Conservation (phyloP, 768 basidiomycete species). For the Dentipellis sp. region DNA sequence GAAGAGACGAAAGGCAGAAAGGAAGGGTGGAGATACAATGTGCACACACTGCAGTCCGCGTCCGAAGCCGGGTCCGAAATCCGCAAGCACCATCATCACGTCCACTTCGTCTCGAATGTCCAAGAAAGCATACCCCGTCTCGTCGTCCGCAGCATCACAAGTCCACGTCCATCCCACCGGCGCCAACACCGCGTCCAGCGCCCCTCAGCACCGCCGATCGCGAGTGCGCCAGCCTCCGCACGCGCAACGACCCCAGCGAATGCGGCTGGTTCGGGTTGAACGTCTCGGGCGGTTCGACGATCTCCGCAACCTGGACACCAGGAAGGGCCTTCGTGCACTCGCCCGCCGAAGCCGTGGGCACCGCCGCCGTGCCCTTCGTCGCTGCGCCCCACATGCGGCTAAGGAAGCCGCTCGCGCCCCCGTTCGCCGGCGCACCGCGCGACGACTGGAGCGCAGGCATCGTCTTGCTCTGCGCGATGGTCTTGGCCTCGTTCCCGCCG, state of each 20-base stretch:
- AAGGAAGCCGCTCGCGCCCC: slow-evolving; percentile 36
- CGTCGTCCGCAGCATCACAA: not conserved
- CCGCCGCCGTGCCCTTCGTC: slow-evolving; percentile 25
- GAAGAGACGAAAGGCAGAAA: not conserved
- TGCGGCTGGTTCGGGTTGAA: slow-evolving; percentile 16
- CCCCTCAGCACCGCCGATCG: slow-evolving; percentile 34
- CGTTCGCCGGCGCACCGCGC: not conserved
- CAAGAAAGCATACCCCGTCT: not conserved
- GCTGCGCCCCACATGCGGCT: slow-evolving; percentile 72
- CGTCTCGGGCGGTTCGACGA: slow-evolving; percentile 16
- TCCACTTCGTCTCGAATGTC: not conserved
- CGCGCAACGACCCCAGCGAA: slow-evolving; percentile 23
- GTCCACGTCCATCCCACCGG: not conserved
- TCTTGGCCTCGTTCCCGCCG: not conserved
- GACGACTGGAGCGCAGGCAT: slow-evolving; percentile 14
- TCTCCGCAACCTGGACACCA: slow-evolving; percentile 3
- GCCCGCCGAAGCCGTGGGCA: not conserved
- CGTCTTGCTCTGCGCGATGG: slow-evolving; percentile 17
- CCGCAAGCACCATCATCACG: not conserved
- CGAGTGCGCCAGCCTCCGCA: slow-evolving; percentile 34
- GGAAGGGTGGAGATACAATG: not conserved
- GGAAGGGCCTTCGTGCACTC: not conserved
- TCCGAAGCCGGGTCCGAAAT: too few relatives aligned
- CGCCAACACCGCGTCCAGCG: not conserved
- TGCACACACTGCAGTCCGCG: not conserved